phyloP scores from a whole-genome alignment of 257 asterid genomes.

The Thymus mandschuricus region DNA sequence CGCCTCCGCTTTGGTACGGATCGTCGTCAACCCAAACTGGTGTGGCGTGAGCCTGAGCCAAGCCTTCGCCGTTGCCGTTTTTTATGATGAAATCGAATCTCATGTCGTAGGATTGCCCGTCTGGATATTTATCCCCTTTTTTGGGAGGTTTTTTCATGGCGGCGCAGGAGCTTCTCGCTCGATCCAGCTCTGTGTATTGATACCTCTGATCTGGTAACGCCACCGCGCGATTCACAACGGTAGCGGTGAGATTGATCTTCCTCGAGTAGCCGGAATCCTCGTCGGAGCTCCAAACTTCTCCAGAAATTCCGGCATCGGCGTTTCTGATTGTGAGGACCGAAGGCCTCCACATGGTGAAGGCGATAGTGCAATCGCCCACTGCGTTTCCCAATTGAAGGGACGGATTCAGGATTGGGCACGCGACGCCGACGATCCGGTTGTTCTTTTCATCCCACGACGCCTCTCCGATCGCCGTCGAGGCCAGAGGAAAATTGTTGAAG shows the following conservation, averaged over 20 bases:
- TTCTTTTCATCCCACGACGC: constrained; percentile 57
- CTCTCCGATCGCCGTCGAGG: constrained; percentile 52
- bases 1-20: not conserved
- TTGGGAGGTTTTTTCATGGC: constrained; percentile 10
- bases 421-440: constrained; percentile 47
- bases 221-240: not conserved
- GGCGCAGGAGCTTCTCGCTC: constrained; percentile 38
- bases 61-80: not conserved
- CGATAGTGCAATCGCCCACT: constrained; percentile 59
- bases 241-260: constrained; percentile 33
- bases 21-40: not conserved
- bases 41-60: not conserved
- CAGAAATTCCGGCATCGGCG: constrained; percentile 33
- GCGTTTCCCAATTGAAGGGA: constrained; percentile 21
- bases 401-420: constrained; percentile 50
- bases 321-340: constrained; percentile 43
- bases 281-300: constrained; percentile 55
- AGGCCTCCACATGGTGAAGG: constrained; percentile 57
- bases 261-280: constrained; percentile 44
- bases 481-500: constrained; percentile 8
- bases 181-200: constrained; percentile 51
- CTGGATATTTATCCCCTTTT: not conserved
- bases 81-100: not conserved
- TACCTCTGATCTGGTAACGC: constrained; percentile 42
- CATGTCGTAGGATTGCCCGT: not conserved